These are phyloP conservation scores for Nasturtium officinale DNA, from an alignment of 345 rosid genomes.

Conservation along the genomic window DNA sequence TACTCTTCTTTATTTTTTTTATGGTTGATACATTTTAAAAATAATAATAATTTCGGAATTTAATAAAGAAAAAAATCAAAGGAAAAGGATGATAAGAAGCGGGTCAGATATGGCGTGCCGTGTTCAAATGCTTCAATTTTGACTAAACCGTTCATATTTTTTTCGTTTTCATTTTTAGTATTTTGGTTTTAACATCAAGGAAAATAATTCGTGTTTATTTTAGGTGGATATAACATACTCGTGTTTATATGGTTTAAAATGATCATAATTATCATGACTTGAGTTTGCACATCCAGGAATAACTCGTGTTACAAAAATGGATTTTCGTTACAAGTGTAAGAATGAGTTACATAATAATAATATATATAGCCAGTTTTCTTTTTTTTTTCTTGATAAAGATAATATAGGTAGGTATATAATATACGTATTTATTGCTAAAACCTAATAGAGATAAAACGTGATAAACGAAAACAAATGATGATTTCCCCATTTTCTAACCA, in stretches of 20 bases:
- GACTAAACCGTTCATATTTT: slow-evolving; percentile 33
- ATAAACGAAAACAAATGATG: background rate
- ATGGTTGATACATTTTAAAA: slow-evolving; percentile 9
- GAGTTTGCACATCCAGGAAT: background rate
- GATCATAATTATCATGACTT: slow-evolving; percentile 1
- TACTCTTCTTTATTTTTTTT: background rate
- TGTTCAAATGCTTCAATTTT: slow-evolving; percentile 39
- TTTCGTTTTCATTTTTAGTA: background rate
- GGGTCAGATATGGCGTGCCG: slow-evolving; percentile 45
- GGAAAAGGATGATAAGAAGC: background rate
- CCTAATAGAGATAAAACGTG: slow-evolving; percentile 4
- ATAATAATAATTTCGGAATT: background rate
- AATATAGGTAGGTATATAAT: background rate
- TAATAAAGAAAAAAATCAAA: background rate
- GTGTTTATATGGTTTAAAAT: background rate
- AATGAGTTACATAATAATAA: background rate
- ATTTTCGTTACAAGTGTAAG: background rate
- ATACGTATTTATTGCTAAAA: background rate
- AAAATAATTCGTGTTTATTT: background rate
- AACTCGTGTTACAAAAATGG: background rate
- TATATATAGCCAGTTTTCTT: too few species aligned
- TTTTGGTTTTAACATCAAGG: slow-evolving; percentile 5
- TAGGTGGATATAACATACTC: background rate
- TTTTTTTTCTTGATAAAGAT: too few species aligned
- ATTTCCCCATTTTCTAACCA: background rate